Conservation (phyloP, 2,329 filamentous ascomycete species). For the Epichloe hybrida region DNA sequence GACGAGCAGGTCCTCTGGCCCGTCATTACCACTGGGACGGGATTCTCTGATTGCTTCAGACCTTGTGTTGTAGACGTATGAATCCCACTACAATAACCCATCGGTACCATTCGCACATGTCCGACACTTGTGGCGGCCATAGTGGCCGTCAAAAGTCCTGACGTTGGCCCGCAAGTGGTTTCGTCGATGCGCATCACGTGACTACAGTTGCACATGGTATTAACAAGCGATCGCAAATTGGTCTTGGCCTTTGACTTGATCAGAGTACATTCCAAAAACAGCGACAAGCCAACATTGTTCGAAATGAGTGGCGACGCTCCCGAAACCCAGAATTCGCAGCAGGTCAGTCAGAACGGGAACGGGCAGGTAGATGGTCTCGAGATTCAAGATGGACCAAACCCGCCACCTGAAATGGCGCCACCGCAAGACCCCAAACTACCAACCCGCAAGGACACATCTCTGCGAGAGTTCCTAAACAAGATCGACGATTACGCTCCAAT, state of each 20-base stretch:
- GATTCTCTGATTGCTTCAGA: no score
- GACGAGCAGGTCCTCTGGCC: not conserved
- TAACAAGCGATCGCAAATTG: not conserved
- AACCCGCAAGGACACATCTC: constrained; percentile 77
- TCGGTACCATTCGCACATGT: no score
- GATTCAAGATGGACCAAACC: constrained; percentile 6
- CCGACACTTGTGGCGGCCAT: no score
- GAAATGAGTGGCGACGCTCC: constrained; percentile 24
- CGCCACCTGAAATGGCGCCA: constrained; percentile 30
- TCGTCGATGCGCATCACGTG: not conserved
- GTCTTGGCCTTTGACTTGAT: not conserved
- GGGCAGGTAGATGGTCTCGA: constrained; percentile 11
- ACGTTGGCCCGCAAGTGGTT: not conserved
- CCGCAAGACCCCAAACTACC: constrained; percentile 50
- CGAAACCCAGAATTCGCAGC: constrained; percentile 19
- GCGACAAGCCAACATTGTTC: constrained; percentile 3
- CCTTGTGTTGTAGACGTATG: no score
- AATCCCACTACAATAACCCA: no score
- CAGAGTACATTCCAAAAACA: not conserved
- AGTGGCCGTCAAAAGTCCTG: no score
- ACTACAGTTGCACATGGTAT: not conserved
- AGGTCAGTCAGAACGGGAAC: constrained; percentile 13
- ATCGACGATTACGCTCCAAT: constrained; percentile 99
- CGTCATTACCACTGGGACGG: no score
- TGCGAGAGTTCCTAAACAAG: constrained; percentile 86